phyloP scores from a whole-genome alignment of 805 yeast genomes.

The Metschnikowia reukaufii region DNA sequence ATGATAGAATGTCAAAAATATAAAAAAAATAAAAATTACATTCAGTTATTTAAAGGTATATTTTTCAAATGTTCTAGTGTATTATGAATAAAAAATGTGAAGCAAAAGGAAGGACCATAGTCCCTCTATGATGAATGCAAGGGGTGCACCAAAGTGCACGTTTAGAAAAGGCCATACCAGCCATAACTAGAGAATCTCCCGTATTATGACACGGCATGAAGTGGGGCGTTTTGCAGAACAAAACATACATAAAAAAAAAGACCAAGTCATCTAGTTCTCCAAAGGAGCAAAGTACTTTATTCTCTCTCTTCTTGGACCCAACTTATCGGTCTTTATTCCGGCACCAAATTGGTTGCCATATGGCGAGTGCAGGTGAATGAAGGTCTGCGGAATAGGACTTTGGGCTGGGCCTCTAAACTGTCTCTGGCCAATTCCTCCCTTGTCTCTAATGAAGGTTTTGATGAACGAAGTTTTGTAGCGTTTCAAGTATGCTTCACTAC shows the following conservation, averaged over 20 bases:
- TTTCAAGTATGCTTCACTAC: conserved; percentile 39
- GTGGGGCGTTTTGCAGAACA: no score
- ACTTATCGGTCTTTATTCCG: conserved; percentile 42
- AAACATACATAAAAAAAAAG: background rate
- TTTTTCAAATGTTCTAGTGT: conserved; percentile 7
- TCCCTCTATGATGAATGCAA: conserved; percentile 20
- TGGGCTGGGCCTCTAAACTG: conserved; percentile 37
- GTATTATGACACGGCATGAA: no score
- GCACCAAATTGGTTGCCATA: conserved; percentile 43
- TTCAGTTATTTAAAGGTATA: no score
- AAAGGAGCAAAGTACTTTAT: conserved; percentile 41
- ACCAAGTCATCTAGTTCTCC: conserved; percentile 15
- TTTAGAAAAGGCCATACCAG: background rate
- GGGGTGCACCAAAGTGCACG: conserved; percentile 9
- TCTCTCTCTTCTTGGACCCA: conserved; percentile 48
- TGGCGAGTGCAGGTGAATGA: conserved; percentile 44
- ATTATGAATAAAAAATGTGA: conserved; percentile 10
- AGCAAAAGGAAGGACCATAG: conserved; percentile 10
- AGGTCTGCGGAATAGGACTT: conserved; percentile 30
- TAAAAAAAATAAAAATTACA: background rate
- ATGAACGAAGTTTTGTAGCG: conserved; percentile 44
- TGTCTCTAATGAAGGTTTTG: conserved; percentile 42
- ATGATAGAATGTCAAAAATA: background rate
- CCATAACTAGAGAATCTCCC: background rate
- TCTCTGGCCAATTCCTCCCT: conserved; percentile 46